Base-by-base conservation (phyloP, 495 filamentous ascomycete genomes). In the Penicilliopsis zonata region DNA sequence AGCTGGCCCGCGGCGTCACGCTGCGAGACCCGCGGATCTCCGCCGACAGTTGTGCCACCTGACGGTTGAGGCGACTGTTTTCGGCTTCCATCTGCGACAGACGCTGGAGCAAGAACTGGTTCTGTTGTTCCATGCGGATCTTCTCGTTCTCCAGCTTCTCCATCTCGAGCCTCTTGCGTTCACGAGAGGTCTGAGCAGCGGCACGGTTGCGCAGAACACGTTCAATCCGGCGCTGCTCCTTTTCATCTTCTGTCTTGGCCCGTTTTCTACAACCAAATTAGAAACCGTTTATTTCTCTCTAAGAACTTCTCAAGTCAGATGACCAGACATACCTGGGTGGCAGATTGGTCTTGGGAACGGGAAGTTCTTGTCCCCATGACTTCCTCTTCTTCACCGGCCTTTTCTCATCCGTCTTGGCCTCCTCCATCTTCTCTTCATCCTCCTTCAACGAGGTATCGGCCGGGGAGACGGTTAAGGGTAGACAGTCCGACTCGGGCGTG, bases 171-270 rank as follows among this genome's bases (percentile, higher is more conserved):
- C 88, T 76, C 70, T 98, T 98, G 34, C 90, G 80, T 59, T 96
- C 90, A 20, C 90, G 72, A 9, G 88, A 95, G 32, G 87, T 93
- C 65, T 96, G 90, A 25, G 90, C 90, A 23, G 90, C 90, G 31
- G 84, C 80, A 39, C 90, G 85, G 57, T 98, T 98, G 22, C 90
- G 78, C 41, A 95, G 81, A 25, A 98, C 88, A 33, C 90, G 85
- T 65, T 98, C 90, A 43, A 96, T 88, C 32, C 90, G 82, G 28
- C 90, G 80, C 59, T 98, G 90, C 59, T 96, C 90, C 59, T 98
- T 98, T 57, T 98, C 90, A 52, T 94, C 90, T 34, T 93, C 86
- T 17, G 90, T 98, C 72, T 95, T 98, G 46, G 90, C 90, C 37
- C 90, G 86, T 73, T 98, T 98, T 36, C 84, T 88, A 34, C 10